Percentiles rank a stretch among this genome's conserved stretches.
These are phyloP conservation scores for Coffea humblotiana DNA, from an alignment of 305 asterid genomes.

Conservation along the genomic window DNA sequence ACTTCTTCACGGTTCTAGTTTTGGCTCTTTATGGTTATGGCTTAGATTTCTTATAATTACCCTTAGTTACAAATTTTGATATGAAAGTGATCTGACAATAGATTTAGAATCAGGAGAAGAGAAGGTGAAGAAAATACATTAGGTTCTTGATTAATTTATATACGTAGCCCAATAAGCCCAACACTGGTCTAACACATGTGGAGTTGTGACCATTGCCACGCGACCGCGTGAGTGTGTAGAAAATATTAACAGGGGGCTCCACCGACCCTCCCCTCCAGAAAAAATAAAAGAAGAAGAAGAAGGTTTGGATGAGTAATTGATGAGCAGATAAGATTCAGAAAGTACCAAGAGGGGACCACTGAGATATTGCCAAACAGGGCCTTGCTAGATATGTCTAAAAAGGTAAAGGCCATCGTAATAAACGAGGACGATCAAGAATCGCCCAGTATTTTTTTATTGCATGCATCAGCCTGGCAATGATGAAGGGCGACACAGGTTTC, in stretches of 20 bases:
- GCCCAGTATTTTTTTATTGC: not conserved
- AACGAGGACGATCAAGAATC: not conserved
- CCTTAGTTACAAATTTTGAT: too few species aligned
- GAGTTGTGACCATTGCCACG: not conserved
- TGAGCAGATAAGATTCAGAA: slow-evolving; percentile 7
- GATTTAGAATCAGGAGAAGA: too few species aligned
- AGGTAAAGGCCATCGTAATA: not conserved
- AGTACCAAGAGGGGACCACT: slow-evolving; percentile 15
- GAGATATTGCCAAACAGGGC: not conserved
- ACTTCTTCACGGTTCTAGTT: too few species aligned
- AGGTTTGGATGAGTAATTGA: not conserved
- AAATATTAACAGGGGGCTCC: not conserved
- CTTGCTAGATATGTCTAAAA: slow-evolving; percentile 1
- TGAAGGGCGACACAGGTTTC: not conserved
- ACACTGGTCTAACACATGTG: too few species aligned
- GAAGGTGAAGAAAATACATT: too few species aligned
- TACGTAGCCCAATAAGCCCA: not conserved
- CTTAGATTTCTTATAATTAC: too few species aligned
- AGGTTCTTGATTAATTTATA: too few species aligned
- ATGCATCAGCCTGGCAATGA: not conserved
- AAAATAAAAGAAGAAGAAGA: too few species aligned
- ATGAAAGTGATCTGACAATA: too few species aligned
- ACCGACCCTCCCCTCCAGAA: not conserved
- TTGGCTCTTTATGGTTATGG: too few species aligned
- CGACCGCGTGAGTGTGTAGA: not conserved